A percentile compares a stretch with the other conserved stretches of the same genome.
Conservation (phyloP, 2,329 filamentous ascomycete genomes). For the Pseudocercospora macadamiae region DNA sequence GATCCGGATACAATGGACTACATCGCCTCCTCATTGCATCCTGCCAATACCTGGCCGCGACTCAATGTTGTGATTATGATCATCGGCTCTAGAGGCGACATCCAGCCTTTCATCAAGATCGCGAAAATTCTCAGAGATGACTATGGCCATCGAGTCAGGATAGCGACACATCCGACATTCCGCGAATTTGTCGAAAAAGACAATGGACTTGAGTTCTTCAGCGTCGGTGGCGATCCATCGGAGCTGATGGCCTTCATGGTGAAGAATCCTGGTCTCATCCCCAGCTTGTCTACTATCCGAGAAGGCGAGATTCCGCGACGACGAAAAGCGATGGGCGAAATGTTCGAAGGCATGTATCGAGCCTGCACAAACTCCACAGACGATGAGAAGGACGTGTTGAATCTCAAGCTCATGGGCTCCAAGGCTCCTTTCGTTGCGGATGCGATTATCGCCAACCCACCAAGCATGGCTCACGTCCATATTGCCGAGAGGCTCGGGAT, state of each 20-base stretch:
- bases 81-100: constrained; percentile 77
- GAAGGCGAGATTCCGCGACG: constrained; percentile 72
- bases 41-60: constrained; percentile 43
- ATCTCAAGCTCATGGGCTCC: constrained; percentile 66
- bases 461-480: constrained; percentile 76
- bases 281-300: constrained; percentile 70
- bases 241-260: constrained; percentile 90
- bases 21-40: constrained; percentile 32
- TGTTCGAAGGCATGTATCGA: constrained; percentile 83
- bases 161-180: constrained; percentile 79
- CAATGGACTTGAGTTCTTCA: constrained; percentile 76
- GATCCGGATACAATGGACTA: constrained; percentile 27
- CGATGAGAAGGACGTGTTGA: constrained; percentile 64
- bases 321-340: constrained; percentile 72
- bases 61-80: constrained; percentile 84
- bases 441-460: constrained; percentile 84
- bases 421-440: constrained; percentile 69
- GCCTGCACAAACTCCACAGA: constrained; percentile 75
- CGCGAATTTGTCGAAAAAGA: constrained; percentile 74
- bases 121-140: constrained; percentile 71
- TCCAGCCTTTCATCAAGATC: constrained; percentile 77
- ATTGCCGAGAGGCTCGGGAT: constrained; percentile 78
- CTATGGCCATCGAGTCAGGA: constrained; percentile 73
- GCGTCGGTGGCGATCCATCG: constrained; percentile 75
- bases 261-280: constrained; percentile 78